phyloP scores from a whole-genome alignment of 2,329 filamentous ascomycete genomes.

The Fusarium tricinctum region DNA sequence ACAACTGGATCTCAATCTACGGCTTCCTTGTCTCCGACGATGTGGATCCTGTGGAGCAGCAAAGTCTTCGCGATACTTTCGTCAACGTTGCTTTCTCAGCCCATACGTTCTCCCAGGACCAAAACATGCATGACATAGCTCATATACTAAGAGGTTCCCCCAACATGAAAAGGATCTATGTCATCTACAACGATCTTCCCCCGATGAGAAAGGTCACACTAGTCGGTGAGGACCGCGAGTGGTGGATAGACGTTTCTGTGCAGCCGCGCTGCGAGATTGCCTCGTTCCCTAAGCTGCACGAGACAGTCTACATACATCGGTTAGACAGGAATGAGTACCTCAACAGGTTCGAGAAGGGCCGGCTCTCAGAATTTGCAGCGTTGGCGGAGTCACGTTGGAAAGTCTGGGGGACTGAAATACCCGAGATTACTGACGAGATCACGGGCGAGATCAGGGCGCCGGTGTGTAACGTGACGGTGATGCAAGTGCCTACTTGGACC shows the following conservation, averaged over 20 bases:
- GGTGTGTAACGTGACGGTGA: too few species aligned
- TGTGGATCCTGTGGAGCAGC: not conserved
- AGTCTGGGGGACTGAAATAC: too few species aligned
- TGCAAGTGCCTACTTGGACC: too few species aligned
- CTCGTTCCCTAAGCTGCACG: not conserved
- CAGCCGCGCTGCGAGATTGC: slow-evolving; percentile 7
- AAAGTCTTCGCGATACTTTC: not conserved
- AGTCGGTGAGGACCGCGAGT: not conserved
- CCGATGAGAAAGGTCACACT: not conserved
- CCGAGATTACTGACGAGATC: too few species aligned
- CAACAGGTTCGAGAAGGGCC: too few species aligned
- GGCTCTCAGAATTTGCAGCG: too few species aligned
- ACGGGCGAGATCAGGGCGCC: too few species aligned
- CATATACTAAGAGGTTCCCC: not conserved
- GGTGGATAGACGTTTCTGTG: not conserved
- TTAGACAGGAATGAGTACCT: not conserved
- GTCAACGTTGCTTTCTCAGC: slow-evolving; percentile 4
- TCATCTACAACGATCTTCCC: slow-evolving; percentile 7
- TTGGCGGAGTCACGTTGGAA: too few species aligned
- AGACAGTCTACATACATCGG: not conserved
- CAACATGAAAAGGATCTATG: not conserved
- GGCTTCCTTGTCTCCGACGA: not conserved
- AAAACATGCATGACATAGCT: not conserved
- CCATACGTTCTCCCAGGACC: not conserved
- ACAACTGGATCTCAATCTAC: not conserved